Evolutionary conservation across 805 yeast genomes (phyloP).

Genomic region (Candida sonorensis): DNA sequence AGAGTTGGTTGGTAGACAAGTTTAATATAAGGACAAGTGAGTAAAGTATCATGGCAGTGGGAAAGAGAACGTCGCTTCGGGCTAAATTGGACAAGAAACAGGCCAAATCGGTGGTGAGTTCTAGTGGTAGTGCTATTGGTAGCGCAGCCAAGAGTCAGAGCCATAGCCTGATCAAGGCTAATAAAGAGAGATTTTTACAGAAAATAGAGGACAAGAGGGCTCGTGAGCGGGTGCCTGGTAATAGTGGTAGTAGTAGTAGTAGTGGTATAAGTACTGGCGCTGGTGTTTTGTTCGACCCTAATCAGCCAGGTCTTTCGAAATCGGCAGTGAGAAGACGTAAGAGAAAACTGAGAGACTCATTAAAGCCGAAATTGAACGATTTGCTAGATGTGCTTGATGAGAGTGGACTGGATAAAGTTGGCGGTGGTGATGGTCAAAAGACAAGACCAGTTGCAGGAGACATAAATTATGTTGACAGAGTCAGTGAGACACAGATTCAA

Average conservation of each 20-base stretch:
- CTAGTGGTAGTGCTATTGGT: too few species aligned
- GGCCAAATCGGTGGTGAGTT: constrained; percentile 2
- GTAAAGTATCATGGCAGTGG: constrained; percentile 29
- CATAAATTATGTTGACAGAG: constrained; percentile 10
- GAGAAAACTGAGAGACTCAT: constrained; percentile 52
- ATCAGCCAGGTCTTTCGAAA: constrained; percentile 48
- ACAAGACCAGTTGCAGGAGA: constrained; percentile 7
- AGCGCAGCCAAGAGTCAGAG: too few species aligned
- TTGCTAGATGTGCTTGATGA: constrained; percentile 46
- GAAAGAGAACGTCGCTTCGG: constrained; percentile 41
- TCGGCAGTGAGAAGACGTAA: constrained; percentile 60
- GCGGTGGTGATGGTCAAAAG: constrained; percentile 8
- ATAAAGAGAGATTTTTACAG: constrained; percentile 11
- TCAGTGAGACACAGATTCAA: too few species aligned
- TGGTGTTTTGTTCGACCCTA: constrained; percentile 20
- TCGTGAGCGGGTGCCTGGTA: not conserved
- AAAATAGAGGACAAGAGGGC: constrained; percentile 14
- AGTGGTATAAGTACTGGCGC: not conserved
- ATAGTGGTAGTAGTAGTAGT: not conserved
- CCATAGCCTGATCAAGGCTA: too few species aligned
- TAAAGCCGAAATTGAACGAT: constrained; percentile 64
- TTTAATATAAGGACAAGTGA: not conserved
- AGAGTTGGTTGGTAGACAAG: not conserved
- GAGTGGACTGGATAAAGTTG: constrained; percentile 15
- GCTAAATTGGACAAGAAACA: constrained; percentile 31